A percentile compares a stretch with the other conserved stretches of the same genome.
phyloP scores from a whole-genome alignment of 164 flowering plant genomes.

The Warburgia ugandensis region DNA sequence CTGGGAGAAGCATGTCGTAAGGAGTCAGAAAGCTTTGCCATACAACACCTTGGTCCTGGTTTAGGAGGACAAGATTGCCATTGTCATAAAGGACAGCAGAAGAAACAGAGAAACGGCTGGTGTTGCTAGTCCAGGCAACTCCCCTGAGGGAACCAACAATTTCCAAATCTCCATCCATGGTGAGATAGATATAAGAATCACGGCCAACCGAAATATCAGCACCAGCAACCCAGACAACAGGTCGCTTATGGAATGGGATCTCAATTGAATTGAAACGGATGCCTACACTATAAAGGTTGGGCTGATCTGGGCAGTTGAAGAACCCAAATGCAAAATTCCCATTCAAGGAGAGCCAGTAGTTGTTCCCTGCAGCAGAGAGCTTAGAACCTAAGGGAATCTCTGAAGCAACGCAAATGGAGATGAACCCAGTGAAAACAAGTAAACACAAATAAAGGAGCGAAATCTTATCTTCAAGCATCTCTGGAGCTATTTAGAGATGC shows the following conservation, averaged over 20 bases:
- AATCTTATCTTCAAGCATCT: constrained; percentile 20
- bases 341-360: constrained; percentile 55
- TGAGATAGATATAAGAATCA: constrained; percentile 45
- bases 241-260: constrained; percentile 33
- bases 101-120: constrained; percentile 35
- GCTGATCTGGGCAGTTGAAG: constrained; percentile 33
- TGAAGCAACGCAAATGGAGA: constrained; percentile 20
- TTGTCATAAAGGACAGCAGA: constrained; percentile 47
- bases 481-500: constrained; percentile 9
- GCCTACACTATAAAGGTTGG: constrained; percentile 40
- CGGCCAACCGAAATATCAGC: constrained; percentile 36
- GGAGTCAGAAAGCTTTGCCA: constrained; percentile 73
- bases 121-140: constrained; percentile 43
- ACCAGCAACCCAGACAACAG: constrained; percentile 65
- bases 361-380: constrained; percentile 33
- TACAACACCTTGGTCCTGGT: constrained; percentile 22
- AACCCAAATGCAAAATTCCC: constrained; percentile 62
- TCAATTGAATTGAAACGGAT: constrained; percentile 43
- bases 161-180: constrained; percentile 40
- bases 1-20: constrained; percentile 57
- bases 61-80: constrained; percentile 58
- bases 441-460: constrained; percentile 1
- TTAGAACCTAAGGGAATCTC: constrained; percentile 48
- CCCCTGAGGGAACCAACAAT: constrained; percentile 40
- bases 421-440: constrained; percentile 15